Base-by-base conservation (phyloP, 2,329 filamentous ascomycete genomes). In the Keithomyces neogunnii region DNA sequence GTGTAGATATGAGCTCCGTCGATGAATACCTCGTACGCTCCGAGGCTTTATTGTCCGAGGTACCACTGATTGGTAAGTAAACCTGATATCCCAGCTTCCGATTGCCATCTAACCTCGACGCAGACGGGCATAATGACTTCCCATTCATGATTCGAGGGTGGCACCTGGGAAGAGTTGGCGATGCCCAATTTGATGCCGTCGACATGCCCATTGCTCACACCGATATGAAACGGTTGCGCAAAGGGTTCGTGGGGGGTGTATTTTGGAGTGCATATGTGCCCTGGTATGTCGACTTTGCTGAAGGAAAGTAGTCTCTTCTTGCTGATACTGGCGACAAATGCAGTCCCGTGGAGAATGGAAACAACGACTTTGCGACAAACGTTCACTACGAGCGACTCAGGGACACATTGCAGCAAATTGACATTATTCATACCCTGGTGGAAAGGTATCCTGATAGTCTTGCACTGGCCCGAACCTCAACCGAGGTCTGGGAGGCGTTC, bases 41-140 rank as follows among this genome's bases (percentile, higher is more conserved):
- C 6, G 11, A 35, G 11, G 11, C 6, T 6, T 11, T 35, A 7
- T 11, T 35, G 6, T 35, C 33, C 11, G 33, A 35, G 33, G 33
- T 35, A 6, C 33, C 33, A 6, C 3, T 35, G 33, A 35, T 35
- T 11, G 33, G 33, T 35, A 35, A 35, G 33, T 2, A 35, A 19
- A 19, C 19, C 19, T 19, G 19, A 19, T 19, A 19, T 19, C 19
- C 19, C 19, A 19, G 19, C 19, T 19, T 19, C 19, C 19, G 19
- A 19, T 19, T 19, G 19, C 19, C 19, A 19, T 19, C 36, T 13
- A 13, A 11, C 11, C 9, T 3, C 11, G 5, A 9, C 5, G 2
- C 56, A 88, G 89, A 95, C 66, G 89, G 89, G 3, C 89, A 95
- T 62, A 86, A 92, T 70, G 89, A 95, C 64, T 74, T 95, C 43